Evolutionary conservation across 2,329 filamentous ascomycete genomes (phyloP), one percentile per base, ranked within the genome.

Genomic region (Neobulgaria alba): DNA sequence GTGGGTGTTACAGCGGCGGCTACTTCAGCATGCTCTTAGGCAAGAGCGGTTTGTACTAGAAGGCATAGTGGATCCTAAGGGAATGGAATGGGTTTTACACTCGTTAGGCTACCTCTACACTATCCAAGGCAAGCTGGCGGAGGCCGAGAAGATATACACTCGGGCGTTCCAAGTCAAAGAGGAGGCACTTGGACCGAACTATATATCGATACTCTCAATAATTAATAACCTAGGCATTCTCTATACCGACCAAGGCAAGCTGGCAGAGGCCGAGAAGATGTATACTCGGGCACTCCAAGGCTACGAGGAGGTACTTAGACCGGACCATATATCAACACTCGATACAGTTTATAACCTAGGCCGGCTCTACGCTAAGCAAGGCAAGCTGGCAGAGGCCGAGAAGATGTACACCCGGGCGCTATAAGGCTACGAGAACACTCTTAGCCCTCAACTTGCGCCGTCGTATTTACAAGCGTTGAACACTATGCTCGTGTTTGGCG

Each of bases 381-480:
- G 49, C 29, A 50, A 48, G 33, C 38, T 55, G 4, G 40, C 21
- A 4, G 50, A 59, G 30, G 53, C 56, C 2, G 50, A 57, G 43
- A 15, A 29, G n/a, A 48, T 50, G 35, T 49, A 45, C 35, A 3
- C 36, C 23, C 40, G 33, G 16, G 45, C 40, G 17, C 21, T 50
- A 1, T 4, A 42, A 41, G 36, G 38, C 1, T 9, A 47, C 48
- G 38, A 50, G 36, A 46, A 50, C 15, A 32, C 36, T 21, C 16
- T 38, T 35, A 42, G 49, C 35, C 26, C 19, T 29, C 37, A 51
- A 38, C 21, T 45, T 33, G 54, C 51, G 38, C 39, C 14, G 21
- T n/a, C n/a, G 42, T 20, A 34, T 20, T 46, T 20, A 10, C 17
- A 8, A 34, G 36, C 20, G 36, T 43, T 29, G 33, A 41, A 30